A percentile compares a stretch with the other conserved stretches of the same genome.
Conservation (phyloP, 257 asterid species). For the Gentiana straminea region DNA sequence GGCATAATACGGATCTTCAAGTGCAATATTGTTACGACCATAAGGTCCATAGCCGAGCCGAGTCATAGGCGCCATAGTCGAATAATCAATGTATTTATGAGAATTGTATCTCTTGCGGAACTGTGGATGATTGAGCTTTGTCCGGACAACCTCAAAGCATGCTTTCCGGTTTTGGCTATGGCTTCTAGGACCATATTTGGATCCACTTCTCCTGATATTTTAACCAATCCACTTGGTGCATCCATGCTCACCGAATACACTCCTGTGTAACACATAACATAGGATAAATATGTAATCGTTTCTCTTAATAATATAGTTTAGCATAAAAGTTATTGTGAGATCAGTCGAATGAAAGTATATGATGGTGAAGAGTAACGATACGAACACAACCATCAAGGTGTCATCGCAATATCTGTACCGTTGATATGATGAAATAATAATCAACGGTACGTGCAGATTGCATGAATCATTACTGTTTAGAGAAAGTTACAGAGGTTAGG, state of each 20-base stretch:
- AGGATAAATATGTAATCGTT: no score
- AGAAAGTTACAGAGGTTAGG: not conserved
- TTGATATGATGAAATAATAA: not conserved
- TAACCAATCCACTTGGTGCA: slow-evolving; percentile 14
- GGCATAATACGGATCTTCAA: not conserved
- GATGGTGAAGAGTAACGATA: no score
- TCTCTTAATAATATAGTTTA: not conserved
- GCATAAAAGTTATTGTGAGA: not conserved
- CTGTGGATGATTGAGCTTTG: slow-evolving; percentile 29
- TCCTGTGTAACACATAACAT: slow-evolving; percentile 15
- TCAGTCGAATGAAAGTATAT: no score
- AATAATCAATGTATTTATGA: no score
- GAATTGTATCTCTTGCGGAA: not conserved
- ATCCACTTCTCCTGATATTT: slow-evolving; percentile 33
- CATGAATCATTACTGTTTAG: no score
- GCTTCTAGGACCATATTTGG: slow-evolving; percentile 33
- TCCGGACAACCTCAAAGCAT: slow-evolving; percentile 29
- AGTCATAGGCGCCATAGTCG: not conserved
- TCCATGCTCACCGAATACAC: slow-evolving; percentile 26
- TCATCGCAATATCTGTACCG: no score
- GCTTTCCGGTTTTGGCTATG: slow-evolving; percentile 26
- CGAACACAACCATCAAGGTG: no score
- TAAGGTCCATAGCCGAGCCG: not conserved
- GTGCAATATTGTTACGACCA: not conserved
- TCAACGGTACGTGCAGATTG: no score